Conservation (phyloP, 768 basidiomycete species). For the Xanthoconium purpureum region DNA sequence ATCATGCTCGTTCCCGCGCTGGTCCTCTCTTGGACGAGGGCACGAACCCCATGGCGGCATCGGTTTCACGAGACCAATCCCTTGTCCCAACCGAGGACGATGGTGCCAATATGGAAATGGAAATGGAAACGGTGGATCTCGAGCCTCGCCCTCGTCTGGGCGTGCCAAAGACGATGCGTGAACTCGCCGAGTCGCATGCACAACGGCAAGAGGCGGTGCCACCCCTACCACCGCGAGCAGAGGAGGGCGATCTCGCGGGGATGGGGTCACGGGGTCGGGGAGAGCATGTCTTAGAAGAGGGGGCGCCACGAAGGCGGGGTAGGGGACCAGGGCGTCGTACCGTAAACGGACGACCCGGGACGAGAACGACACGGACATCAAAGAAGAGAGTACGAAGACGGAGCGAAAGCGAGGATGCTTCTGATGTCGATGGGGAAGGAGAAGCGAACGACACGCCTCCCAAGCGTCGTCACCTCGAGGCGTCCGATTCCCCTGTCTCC, state of each 20-base stretch:
- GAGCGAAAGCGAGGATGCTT: slow-evolving; percentile 22
- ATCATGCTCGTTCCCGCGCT: neutral
- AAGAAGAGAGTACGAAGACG: slow-evolving; percentile 28
- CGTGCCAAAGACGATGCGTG: slow-evolving; percentile 59
- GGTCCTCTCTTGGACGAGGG: neutral
- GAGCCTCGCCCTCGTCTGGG: slow-evolving; percentile 11
- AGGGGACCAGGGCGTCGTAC: slow-evolving; percentile 11
- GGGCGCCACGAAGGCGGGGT: neutral
- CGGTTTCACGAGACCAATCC: slow-evolving; percentile 7
- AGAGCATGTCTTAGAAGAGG: slow-evolving; percentile 2
- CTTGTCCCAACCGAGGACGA: slow-evolving; percentile 8
- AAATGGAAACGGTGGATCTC: slow-evolving; percentile 19
- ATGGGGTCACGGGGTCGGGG: neutral
- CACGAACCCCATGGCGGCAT: neutral
- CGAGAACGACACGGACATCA: slow-evolving; percentile 15
- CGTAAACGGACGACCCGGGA: neutral
- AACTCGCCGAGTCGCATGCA: slow-evolving; percentile 48
- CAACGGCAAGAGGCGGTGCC: neutral
- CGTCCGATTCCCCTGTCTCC: slow-evolving; percentile 2
- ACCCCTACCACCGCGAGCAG: slow-evolving; percentile 12
- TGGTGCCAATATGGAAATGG: slow-evolving; percentile 1
- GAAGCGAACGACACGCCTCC: slow-evolving; percentile 16
- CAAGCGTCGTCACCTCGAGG: slow-evolving; percentile 32
- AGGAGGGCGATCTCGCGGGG: neutral
- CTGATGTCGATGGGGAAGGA: slow-evolving; percentile 22